phyloP scores from a whole-genome alignment of 306 rosid genomes.

The Purshia tridentata region DNA sequence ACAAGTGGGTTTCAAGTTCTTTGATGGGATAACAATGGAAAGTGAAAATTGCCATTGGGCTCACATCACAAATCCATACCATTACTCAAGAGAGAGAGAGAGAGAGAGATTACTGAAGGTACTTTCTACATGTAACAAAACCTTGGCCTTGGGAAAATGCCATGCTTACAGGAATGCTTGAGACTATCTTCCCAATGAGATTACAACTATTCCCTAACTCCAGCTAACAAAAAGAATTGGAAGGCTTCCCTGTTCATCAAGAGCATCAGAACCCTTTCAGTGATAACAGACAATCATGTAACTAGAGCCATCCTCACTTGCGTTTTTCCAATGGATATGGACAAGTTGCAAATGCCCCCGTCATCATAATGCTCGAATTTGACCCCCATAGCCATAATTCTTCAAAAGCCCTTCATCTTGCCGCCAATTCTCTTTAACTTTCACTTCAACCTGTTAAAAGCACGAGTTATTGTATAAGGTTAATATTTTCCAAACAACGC shows the following conservation, averaged over 20 bases:
- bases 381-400: conserved; percentile 82
- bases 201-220: neutral
- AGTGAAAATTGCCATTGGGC: too few relatives aligned
- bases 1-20: neutral
- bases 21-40: neutral
- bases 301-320: neutral
- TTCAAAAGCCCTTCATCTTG: conserved; percentile 87
- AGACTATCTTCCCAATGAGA: neutral
- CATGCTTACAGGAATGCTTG: conserved; percentile 8
- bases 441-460: conserved; percentile 79
- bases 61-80: too few relatives aligned
- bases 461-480: conserved; percentile 8
- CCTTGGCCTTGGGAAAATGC: conserved; percentile 17
- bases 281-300: neutral
- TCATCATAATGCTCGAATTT: conserved; percentile 55
- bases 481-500: conserved; percentile 14
- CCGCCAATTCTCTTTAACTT: conserved; percentile 90
- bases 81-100: too few relatives aligned
- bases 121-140: neutral
- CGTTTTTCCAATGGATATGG: neutral
- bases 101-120: neutral
- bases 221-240: neutral
- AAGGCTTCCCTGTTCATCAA: neutral
- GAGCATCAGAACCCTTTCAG: neutral
- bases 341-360: neutral